Evolutionary conservation across 139 green algal genomes (phyloP), one percentile per base, ranked within the genome.

Genomic region (Chlamydomonas asymmetrica): DNA sequence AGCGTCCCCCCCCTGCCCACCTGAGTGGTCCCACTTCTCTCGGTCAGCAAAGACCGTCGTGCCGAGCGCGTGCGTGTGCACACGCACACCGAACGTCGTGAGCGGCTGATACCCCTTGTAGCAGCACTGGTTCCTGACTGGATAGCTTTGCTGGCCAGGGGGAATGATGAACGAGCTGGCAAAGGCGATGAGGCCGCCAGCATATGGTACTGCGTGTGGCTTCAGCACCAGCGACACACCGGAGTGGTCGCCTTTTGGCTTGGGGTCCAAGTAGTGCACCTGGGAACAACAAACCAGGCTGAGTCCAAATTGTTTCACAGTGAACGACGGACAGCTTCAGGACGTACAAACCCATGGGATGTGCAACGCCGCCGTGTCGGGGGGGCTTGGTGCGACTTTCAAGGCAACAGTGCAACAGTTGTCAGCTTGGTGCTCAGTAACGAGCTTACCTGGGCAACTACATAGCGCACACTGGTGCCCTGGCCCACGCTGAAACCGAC

Each of bases 41-140:
- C 82, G 59, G n/a, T 61, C 65, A 76, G 90, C 83, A 43, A 71
- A 76, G 50, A 88, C 91, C 0, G 39, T 76, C 49, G 82, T 73
- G 39, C 93, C 93, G 48, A 97, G 74, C 16, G 73, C 73, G 75
- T 98, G 93, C 0, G 93, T 95, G 81, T 98, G 94, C 73, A 97
- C 93, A 8, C 94, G 75, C 56, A 92, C 88, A 0, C 89, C 93
- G 80, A 98, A 94, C 40, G 84, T 91, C 37, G 78, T 84, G 23
- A 95, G 62, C 9, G 87, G 82, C 76, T 95, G 83, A 61, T 94
- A 88, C 25, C 79, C 84, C 71, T 76, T 69, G 70, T 93, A 95
- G 86, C 91, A 97, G 91, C 91, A 97, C 38, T 43, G 41, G 79
- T 95, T 95, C 32, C 73, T n/a, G 22, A 95, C 81, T 4, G 86